Evolutionary conservation across 2,329 filamentous ascomycete genomes (phyloP).

Genomic region (Xylariaceae sp.): DNA sequence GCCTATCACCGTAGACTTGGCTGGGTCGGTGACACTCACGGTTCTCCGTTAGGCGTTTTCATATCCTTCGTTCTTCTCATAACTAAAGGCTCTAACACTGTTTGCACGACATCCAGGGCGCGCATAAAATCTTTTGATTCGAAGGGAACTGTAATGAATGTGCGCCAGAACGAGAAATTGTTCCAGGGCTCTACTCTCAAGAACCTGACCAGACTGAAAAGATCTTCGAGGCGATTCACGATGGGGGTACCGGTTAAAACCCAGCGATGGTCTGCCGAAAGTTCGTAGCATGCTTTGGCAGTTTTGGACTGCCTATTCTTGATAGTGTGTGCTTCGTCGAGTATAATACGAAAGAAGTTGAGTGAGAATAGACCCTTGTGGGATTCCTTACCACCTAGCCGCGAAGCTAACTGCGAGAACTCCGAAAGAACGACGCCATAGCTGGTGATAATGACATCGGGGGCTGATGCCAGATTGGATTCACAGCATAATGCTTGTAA

Average conservation of each 20-base stretch:
- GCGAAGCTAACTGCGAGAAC: constrained; percentile 68
- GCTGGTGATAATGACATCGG: constrained; percentile 89
- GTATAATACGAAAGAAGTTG: constrained; percentile 89
- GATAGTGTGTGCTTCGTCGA: constrained; percentile 93
- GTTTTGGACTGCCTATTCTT: constrained; percentile 90
- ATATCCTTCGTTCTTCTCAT: constrained; percentile 95
- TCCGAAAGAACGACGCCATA: constrained; percentile 92
- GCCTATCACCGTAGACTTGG: neutral
- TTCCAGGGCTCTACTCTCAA: constrained; percentile 95
- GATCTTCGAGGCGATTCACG: constrained; percentile 89
- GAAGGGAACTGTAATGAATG: constrained; percentile 95
- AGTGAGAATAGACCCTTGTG: constrained; percentile 81
- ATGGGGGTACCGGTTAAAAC: constrained; percentile 92
- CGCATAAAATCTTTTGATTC: constrained; percentile 93
- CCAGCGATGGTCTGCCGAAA: constrained; percentile 84
- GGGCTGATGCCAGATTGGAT: constrained; percentile 68
- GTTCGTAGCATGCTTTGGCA: constrained; percentile 88
- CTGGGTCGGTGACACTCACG: constrained; percentile 29
- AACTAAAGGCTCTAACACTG: constrained; percentile 91
- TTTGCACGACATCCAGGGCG: constrained; percentile 93
- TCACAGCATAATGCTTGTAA: constrained; percentile 73
- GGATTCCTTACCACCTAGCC: constrained; percentile 59
- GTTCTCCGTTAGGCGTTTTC: constrained; percentile 79
- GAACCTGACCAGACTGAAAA: constrained; percentile 91
- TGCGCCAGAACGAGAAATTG: constrained; percentile 99